Base-by-base conservation (phyloP, 257 asterid genomes). In the Nemophila menziesii region DNA sequence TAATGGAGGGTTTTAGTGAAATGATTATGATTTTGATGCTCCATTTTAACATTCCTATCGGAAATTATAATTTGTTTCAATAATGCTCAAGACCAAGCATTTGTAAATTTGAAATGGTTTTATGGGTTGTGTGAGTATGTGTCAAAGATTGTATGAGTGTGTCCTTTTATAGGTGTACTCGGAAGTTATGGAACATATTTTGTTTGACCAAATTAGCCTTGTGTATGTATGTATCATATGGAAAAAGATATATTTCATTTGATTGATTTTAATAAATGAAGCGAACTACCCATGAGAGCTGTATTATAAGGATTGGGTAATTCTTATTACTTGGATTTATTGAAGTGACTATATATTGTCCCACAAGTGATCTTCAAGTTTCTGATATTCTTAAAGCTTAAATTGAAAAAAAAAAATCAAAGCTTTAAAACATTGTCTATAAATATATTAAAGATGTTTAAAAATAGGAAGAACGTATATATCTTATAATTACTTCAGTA, bases 241-340 rank as follows among this genome's bases (percentile, higher is more conserved):
- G 5, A 26, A 26, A 26, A 24, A n/a, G n/a, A n/a, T n/a, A n/a
- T n/a, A 4, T 24, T 24, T 24, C 33, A 7, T 51, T 22, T 33
- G 5, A n/a, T 33, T 22, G 33, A 19, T 22, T 0, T 15, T 14
- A 37, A 22, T 29, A 49, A 6, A 23, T 33, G 44, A 16, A 43
- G 20, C 57, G 46, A 24, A 7, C 22, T 14, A 21, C 55, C 20
- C 33, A 4, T 29, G 36, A 33, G 5, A 17, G 20, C 37, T 22
- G 37, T 54, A 58, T 58, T 55, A 45, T 27, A 48, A 51, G 58
- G 57, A 43, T 17, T 27, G 51, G 55, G 52, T 2, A 39, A 5
- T 40, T 20, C 47, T 16, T 16, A 12, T 64, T 49, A 26, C 49
- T 49, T 20, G 20, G n/a, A 33, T 12, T 4, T 27, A 9, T 51